Evolutionary conservation across 176 grass and related monocot genomes (phyloP).

Genomic region (Carex kokanica): DNA sequence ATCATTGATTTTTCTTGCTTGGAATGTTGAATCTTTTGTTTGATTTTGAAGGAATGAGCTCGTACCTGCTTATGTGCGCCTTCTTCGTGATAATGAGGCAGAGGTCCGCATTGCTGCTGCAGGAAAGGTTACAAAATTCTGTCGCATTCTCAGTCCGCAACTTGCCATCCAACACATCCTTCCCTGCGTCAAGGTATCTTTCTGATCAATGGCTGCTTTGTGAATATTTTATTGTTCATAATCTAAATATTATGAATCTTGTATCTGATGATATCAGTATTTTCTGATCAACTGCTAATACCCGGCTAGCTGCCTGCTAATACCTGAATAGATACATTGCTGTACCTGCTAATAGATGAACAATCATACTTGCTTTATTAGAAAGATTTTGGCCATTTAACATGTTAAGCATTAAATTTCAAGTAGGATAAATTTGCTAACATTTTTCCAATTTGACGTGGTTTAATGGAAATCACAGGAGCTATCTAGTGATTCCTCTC

Average conservation of each 20-base stretch:
- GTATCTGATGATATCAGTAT: background rate
- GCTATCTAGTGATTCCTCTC: constrained; percentile 82
- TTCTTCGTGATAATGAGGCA: constrained; percentile 95
- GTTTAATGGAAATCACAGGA: constrained; percentile 42
- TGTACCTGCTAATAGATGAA: background rate
- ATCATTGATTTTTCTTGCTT: background rate
- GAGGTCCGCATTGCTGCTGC: constrained; percentile 96
- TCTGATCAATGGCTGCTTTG: background rate
- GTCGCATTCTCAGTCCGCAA: constrained; percentile 63
- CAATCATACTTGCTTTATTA: background rate
- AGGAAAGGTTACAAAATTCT: constrained; percentile 96
- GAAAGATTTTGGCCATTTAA: background rate
- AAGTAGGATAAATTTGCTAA: background rate
- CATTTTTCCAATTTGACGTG: constrained; percentile 3
- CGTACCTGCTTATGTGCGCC: constrained; percentile 83
- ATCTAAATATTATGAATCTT: background rate
- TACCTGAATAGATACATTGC: background rate
- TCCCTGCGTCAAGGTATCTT: constrained; percentile 78
- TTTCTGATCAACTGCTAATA: background rate
- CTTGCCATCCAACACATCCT: constrained; percentile 83
- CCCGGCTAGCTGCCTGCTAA: background rate
- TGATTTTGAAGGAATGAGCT: constrained; percentile 51
- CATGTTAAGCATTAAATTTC: background rate
- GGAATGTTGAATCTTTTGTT: constrained; percentile 3
- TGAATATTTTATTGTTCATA: background rate